These are phyloP conservation scores for Chaetoceros tenuissimus DNA, from an alignment of 108 stramenopile species.

Conservation along the genomic window DNA sequence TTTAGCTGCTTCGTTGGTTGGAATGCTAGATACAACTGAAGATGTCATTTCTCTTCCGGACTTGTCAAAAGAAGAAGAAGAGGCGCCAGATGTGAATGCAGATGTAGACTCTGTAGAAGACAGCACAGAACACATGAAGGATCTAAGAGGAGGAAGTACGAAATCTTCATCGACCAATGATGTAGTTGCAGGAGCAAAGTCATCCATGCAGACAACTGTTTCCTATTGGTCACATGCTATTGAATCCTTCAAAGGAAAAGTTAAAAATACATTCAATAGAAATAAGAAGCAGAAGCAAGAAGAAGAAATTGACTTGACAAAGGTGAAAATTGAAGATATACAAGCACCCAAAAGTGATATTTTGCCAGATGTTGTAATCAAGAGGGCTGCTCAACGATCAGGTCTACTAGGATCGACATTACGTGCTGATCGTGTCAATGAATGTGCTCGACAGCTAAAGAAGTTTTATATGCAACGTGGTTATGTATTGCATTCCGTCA, in stretches of 20 bases:
- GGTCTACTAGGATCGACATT: slow-evolving; percentile 57
- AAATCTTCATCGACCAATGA: background rate
- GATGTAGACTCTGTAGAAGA: no score
- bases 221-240: slow-evolving; percentile 14
- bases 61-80: no score
- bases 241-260: background rate
- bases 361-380: slow-evolving; percentile 50
- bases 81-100: no score
- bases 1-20: no score
- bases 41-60: no score
- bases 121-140: no score
- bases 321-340: slow-evolving; percentile 25
- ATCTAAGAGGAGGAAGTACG: background rate
- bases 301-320: slow-evolving; percentile 21
- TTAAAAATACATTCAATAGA: slow-evolving; percentile 4
- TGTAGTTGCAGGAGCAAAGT: slow-evolving; percentile 4
- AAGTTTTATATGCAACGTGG: slow-evolving; percentile 62
- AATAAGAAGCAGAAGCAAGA: slow-evolving; percentile 5
- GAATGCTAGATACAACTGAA: no score
- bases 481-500: slow-evolving; percentile 68
- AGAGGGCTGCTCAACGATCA: slow-evolving; percentile 45
- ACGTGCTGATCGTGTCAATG: slow-evolving; percentile 47
- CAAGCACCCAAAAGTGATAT: slow-evolving; percentile 50
- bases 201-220: slow-evolving; percentile 5
- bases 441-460: slow-evolving; percentile 44